A percentile compares a stretch with the other conserved stretches of the same genome.
Conservation (phyloP, 2,329 filamentous ascomycete genomes). For the Colletotrichum sp. region DNA sequence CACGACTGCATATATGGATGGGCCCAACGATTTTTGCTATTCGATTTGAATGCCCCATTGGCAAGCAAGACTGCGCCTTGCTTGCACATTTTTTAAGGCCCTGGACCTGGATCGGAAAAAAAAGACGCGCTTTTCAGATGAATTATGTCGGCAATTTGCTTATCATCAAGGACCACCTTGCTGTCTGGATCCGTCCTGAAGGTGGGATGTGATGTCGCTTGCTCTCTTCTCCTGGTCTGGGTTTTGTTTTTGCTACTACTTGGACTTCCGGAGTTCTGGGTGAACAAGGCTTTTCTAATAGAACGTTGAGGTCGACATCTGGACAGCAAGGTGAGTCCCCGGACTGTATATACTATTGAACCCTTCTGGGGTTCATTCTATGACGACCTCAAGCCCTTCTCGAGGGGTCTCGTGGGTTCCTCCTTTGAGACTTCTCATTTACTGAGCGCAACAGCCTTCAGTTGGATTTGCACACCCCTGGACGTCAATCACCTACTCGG, state of each 20-base stretch:
- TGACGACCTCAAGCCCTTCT: background rate
- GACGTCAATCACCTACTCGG: background rate
- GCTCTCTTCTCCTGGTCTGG: slow-evolving; percentile 11
- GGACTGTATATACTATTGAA: slow-evolving; percentile 19
- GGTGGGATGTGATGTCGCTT: slow-evolving; percentile 19
- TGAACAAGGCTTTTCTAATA: slow-evolving; percentile 15
- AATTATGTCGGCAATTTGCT: slow-evolving; percentile 1
- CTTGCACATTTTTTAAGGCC: slow-evolving; percentile 10
- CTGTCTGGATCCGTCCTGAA: slow-evolving; percentile 19
- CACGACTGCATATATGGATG: slow-evolving; percentile 25
- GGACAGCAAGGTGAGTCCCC: slow-evolving; percentile 24
- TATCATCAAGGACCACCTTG: slow-evolving; percentile 13
- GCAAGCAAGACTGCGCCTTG: slow-evolving; percentile 14
- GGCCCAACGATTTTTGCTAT: slow-evolving; percentile 19
- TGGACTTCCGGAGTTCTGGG: slow-evolving; percentile 22
- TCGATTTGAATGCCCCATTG: slow-evolving; percentile 6
- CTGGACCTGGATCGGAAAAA: slow-evolving; percentile 20
- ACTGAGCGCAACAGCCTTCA: background rate
- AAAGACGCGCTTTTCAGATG: slow-evolving; percentile 1
- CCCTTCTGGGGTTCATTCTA: background rate
- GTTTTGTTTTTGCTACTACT: slow-evolving; percentile 14
- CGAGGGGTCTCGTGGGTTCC: background rate
- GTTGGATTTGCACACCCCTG: background rate
- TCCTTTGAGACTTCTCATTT: background rate
- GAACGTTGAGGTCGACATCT: slow-evolving; percentile 18